Conservation (phyloP, 1,139 yeast genomes). For the Taphrina communis region DNA sequence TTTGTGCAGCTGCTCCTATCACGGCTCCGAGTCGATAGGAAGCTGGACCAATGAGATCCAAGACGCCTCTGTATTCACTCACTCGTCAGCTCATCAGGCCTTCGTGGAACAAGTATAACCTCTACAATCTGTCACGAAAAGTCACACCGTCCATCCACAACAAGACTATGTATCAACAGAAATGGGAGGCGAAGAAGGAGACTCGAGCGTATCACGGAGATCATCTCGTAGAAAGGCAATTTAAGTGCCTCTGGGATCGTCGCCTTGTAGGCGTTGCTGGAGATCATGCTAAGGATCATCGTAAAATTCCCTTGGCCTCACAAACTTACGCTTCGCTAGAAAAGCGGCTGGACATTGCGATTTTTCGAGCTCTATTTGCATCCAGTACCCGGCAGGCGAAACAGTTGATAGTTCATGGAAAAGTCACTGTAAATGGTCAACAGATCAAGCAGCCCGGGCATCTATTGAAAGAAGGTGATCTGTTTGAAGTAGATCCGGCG, state of each 20-base stretch:
- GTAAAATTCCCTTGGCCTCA: constrained; percentile 75
- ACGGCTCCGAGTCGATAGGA: not conserved
- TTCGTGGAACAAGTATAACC: constrained; percentile 88
- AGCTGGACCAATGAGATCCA: constrained; percentile 9
- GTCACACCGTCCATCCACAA: constrained; percentile 61
- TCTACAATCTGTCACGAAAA: constrained; percentile 82
- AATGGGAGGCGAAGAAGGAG: constrained; percentile 89
- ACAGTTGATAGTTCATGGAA: constrained; percentile 79
- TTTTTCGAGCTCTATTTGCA: constrained; percentile 92
- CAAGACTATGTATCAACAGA: constrained; percentile 80
- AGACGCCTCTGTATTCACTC: constrained; percentile 32
- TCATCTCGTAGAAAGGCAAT: constrained; percentile 81
- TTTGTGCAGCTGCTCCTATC: not conserved
- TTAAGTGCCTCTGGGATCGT: constrained; percentile 52
- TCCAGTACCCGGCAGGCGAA: constrained; percentile 93
- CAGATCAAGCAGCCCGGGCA: constrained; percentile 78
- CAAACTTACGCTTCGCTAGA: constrained; percentile 91
- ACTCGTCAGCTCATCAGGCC: constrained; percentile 61
- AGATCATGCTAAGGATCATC: constrained; percentile 43
- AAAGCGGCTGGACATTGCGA: constrained; percentile 83
- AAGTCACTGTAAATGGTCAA: constrained; percentile 82
- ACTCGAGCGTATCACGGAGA: constrained; percentile 97
- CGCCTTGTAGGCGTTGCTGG: constrained; percentile 43
- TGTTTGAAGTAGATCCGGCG: constrained; percentile 83
- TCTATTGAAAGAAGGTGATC: constrained; percentile 80